Conservation (phyloP, 768 basidiomycete species). For the Stropharia rugosoannulata region DNA sequence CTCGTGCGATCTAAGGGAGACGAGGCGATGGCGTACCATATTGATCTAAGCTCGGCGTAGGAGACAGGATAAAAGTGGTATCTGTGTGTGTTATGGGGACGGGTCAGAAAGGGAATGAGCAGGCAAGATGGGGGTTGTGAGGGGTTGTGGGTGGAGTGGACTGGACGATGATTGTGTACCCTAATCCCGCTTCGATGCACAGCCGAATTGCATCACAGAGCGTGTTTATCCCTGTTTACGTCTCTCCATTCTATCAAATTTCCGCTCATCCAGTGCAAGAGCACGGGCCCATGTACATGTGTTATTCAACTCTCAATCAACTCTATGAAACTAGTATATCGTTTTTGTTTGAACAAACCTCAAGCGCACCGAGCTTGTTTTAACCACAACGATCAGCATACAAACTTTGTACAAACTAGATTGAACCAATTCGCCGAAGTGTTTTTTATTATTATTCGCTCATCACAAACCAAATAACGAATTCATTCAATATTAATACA, state of each 20-base stretch:
- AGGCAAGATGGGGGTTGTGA: conserved; percentile 15
- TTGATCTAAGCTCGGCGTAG: conserved; percentile 3
- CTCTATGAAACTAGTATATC: no score
- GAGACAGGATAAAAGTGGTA: background rate
- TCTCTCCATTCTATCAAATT: conserved; percentile 13
- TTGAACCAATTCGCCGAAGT: no score
- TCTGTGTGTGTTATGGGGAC: conserved; percentile 7
- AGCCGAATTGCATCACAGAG: conserved; percentile 22
- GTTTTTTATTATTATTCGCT: no score
- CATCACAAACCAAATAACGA: no score
- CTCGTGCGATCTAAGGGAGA: conserved; percentile 6
- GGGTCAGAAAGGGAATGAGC: conserved; percentile 9
- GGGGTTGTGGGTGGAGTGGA: conserved; percentile 26
- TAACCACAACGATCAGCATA: no score
- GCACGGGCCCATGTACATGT: no score
- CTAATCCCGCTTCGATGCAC: conserved; percentile 22
- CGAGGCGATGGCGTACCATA: conserved; percentile 29
- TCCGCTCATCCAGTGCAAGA: background rate
- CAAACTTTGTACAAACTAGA: no score
- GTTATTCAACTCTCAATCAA: no score
- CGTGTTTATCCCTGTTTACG: conserved; percentile 29
- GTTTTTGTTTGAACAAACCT: no score
- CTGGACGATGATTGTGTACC: conserved; percentile 32
- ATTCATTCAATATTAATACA: no score
- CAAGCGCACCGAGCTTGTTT: no score